phyloP scores from a whole-genome alignment of 2,329 filamentous ascomycete species.

The Geosmithia putterillii region DNA sequence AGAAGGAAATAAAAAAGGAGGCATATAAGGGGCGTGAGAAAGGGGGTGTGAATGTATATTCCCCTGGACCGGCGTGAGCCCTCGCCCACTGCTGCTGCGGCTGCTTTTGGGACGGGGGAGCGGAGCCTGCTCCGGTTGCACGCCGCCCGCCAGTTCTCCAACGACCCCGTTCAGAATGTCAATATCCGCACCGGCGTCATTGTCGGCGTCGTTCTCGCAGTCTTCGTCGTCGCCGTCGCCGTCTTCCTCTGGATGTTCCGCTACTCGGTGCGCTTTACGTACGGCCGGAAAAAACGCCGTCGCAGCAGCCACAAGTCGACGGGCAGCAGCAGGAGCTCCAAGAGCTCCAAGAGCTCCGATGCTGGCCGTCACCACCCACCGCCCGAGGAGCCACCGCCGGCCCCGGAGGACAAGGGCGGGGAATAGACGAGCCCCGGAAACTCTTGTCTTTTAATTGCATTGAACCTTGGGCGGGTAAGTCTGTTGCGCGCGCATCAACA shows the following conservation, averaged over 20 bases:
- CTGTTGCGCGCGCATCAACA: no score
- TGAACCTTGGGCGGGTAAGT: no score
- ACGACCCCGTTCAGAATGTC: conserved; percentile 14
- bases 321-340: conserved; percentile 17
- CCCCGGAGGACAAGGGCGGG: no score
- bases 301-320: conserved; percentile 12
- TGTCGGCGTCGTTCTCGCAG: conserved; percentile 25
- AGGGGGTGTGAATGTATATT: conserved; percentile 17
- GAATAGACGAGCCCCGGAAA: neutral
- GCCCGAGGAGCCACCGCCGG: neutral
- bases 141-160: conserved; percentile 10
- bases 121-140: neutral
- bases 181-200: conserved; percentile 30
- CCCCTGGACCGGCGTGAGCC: conserved; percentile 5
- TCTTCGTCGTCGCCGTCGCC: conserved; percentile 22
- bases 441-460: no score
- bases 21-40: neutral
- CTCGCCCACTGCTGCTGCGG: conserved; percentile 3
- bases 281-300: conserved; percentile 11
- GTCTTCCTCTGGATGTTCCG: conserved; percentile 28
- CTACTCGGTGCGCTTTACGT: conserved; percentile 19
- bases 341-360: conserved; percentile 19
- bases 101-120: conserved; percentile 3
- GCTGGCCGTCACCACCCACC: conserved; percentile 8
- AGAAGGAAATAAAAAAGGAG: neutral